Percentiles rank a stretch among this genome's conserved stretches.
phyloP scores from a whole-genome alignment of 805 yeast genomes.

The Candida suzukii region DNA sequence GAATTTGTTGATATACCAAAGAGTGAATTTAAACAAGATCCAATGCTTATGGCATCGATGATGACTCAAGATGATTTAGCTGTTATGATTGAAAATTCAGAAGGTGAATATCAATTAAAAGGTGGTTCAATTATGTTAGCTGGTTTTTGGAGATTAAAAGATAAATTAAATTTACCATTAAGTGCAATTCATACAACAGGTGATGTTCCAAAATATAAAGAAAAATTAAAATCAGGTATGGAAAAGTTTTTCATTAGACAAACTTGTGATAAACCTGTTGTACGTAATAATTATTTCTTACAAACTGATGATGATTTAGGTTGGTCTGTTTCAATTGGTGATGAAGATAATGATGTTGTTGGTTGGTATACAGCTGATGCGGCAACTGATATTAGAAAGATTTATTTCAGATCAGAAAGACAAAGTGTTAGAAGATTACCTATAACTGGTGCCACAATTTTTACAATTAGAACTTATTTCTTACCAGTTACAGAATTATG shows the following conservation, averaged over 20 bases:
- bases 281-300: conserved; percentile 57
- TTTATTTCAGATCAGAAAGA: conserved; percentile 58
- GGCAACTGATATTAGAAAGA: conserved; percentile 37
- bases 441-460: conserved; percentile 46
- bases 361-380: conserved; percentile 60
- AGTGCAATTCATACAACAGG: conserved; percentile 57
- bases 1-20: conserved; percentile 22
- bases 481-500: conserved; percentile 45
- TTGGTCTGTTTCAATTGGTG: conserved; percentile 61
- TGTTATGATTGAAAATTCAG: conserved; percentile 51
- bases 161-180: conserved; percentile 50
- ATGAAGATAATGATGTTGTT: conserved; percentile 41
- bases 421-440: conserved; percentile 60
- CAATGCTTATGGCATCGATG: conserved; percentile 50
- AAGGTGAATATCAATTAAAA: conserved; percentile 50
- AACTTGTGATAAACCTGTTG: conserved; percentile 56
- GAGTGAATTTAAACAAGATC: conserved; percentile 38
- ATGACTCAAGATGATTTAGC: conserved; percentile 64
- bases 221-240: conserved; percentile 55
- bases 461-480: conserved; percentile 61
- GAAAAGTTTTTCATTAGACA: conserved; percentile 54
- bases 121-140: conserved; percentile 61
- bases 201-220: conserved; percentile 59
- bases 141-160: conserved; percentile 63
- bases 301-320: conserved; percentile 58